Percentiles rank a stretch among this genome's conserved stretches.
Conservation (phyloP, 2,329 filamentous ascomycete species). For the Pyrenophora seminiperda region DNA sequence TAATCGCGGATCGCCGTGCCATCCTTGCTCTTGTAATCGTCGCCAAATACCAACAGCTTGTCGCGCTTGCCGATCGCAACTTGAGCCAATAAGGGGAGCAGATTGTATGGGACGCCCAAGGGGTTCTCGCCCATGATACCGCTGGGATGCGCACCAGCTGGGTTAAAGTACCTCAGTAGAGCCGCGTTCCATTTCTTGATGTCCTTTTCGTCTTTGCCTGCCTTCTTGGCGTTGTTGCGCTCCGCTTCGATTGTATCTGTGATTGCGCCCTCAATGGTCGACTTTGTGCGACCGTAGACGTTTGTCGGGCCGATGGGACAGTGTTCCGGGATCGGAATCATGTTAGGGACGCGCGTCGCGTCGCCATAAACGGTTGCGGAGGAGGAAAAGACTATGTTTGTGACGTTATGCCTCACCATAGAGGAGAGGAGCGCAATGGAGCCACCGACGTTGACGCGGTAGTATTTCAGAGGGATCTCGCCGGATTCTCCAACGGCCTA, state of each 20-base stretch:
- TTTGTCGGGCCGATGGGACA: conserved; percentile 97
- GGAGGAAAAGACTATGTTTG: conserved; percentile 98
- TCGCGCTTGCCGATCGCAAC: conserved; percentile 94
- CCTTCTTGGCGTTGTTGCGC: conserved; percentile 80
- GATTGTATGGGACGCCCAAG: conserved; percentile 92
- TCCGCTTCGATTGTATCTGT: conserved; percentile 88
- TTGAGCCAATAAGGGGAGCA: conserved; percentile 91
- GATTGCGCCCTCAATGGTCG: conserved; percentile 88
- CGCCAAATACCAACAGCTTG: conserved; percentile 92
- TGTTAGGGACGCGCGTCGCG: conserved; percentile 91
- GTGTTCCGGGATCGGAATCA: conserved; percentile 98
- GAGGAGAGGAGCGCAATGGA: conserved; percentile 83
- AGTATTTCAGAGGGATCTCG: conserved; percentile 96
- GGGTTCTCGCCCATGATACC: conserved; percentile 99
- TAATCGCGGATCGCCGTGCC: conserved; percentile 97
- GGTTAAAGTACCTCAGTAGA: conserved; percentile 96
- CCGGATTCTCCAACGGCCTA: conserved; percentile 94
- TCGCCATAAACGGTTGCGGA: conserved; percentile 98
- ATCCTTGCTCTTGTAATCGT: conserved; percentile 89
- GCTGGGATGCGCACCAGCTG: conserved; percentile 88
- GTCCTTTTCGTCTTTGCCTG: conserved; percentile 63
- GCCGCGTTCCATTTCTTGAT: conserved; percentile 87
- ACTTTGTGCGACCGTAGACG: conserved; percentile 96
- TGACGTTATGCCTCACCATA: conserved; percentile 89
- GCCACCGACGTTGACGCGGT: conserved; percentile 93